Base-by-base conservation (phyloP, 768 basidiomycete genomes). In the Collybia sordida region DNA sequence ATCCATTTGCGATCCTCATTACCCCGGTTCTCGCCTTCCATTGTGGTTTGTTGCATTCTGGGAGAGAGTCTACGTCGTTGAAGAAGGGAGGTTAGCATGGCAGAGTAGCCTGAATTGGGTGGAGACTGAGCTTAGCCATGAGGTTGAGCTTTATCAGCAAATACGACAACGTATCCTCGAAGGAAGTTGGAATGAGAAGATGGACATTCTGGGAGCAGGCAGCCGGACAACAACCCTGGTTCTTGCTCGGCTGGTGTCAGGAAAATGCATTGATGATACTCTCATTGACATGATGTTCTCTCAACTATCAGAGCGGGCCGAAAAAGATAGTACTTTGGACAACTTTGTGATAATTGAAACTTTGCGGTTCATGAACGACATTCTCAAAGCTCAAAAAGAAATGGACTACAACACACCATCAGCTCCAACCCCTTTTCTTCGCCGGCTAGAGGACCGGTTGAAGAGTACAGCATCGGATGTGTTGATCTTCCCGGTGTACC, bases 221-320 rank as follows among this genome's bases (percentile, higher is more conserved):
- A 36, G 17, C n/a, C 15, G 1, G 22, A 53, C 40, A 15, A 42
- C 42, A 3, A 53, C 51, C 14, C 12, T 3, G 6, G 21, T 25
- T 14, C 49, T 53, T 19, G 36, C 41, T 4, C 23, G 7, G 6
- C 45, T 53, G 5, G 15, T 53, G 9, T 48, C 41, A 22, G 34
- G 36, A n/a, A 31, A 31, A 5, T 24, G 25, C 9, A 44, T 53
- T 5, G 45, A 21, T 39, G 42, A 43, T 35, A 17, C 18, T 3
- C 42, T 43, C 11, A 38, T 53, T 36, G 47, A 53, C 38, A 53
- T 53, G 47, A 53, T 53, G 52, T 48, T 53, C 42, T 12, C 21
- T 28, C 43, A 53, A 11, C 35, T 53, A 3, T 49, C 41, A 4
- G 52, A 53, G 3, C 35, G 47, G 17, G 36, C 35, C 4, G 52